Percentiles rank a stretch among this genome's conserved stretches.
These are phyloP conservation scores for Volvox carteri DNA, from an alignment of 163 green algal genomes.

Conservation along the genomic window DNA sequence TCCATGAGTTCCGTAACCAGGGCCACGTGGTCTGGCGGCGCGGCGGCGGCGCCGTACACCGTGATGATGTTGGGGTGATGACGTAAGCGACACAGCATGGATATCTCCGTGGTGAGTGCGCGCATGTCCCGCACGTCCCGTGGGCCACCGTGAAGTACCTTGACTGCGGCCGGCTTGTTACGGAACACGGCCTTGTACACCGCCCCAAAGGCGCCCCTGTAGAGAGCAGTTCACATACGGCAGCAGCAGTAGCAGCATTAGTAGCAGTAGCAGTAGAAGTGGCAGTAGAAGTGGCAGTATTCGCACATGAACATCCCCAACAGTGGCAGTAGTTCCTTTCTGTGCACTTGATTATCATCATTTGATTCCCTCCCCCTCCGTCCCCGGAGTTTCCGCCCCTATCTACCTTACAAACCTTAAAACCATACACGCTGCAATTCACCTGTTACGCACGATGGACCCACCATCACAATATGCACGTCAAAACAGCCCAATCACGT, in stretches of 20 bases:
- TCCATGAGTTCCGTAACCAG: conserved; percentile 53
- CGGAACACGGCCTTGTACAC: conserved; percentile 40
- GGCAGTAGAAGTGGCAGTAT: neutral
- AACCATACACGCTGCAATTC: too few relatives aligned
- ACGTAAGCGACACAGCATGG: conserved; percentile 23
- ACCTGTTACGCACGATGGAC: too few relatives aligned
- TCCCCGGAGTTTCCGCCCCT: too few relatives aligned
- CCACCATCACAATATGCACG: too few relatives aligned
- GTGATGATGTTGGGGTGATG: conserved; percentile 32
- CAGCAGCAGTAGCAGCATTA: neutral
- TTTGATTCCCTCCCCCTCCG: too few relatives aligned
- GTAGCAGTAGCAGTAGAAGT: neutral
- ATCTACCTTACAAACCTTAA: too few relatives aligned
- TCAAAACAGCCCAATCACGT: too few relatives aligned
- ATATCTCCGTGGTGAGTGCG: conserved; percentile 23
- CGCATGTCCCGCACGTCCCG: conserved; percentile 36
- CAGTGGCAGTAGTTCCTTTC: too few relatives aligned
- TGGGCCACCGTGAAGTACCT: conserved; percentile 36
- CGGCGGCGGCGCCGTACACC: conserved; percentile 24
- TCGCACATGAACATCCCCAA: too few relatives aligned
- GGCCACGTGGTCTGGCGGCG: conserved; percentile 11
- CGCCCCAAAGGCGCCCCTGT: conserved; percentile 25
- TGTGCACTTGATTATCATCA: too few relatives aligned
- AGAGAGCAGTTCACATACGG: neutral
- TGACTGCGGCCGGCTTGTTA: conserved; percentile 25